Evolutionary conservation across 345 rosid species (phyloP).

Genomic region (Eucalyptus microcorys): DNA sequence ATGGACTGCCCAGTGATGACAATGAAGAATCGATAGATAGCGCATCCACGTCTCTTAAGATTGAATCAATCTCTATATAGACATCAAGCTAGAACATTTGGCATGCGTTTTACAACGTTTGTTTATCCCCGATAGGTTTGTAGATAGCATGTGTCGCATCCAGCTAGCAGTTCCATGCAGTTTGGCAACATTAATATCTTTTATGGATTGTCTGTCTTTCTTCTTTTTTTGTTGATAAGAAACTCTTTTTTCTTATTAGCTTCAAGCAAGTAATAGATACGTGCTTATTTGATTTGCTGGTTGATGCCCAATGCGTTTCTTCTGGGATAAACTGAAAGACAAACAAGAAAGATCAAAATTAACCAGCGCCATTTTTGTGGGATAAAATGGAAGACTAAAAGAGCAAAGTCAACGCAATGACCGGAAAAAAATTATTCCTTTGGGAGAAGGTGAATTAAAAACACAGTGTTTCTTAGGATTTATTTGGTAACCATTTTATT

Average conservation of each 20-base stretch:
- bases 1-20: too few relatives aligned
- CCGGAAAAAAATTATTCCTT: not conserved
- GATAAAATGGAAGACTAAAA: not conserved
- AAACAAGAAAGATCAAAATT: not conserved
- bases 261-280: too few relatives aligned
- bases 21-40: too few relatives aligned
- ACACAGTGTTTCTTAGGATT: fast-evolving
- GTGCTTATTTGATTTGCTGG: not conserved
- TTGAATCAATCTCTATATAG: not conserved
- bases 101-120: not conserved
- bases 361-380: not conserved
- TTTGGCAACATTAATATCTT: too few relatives aligned
- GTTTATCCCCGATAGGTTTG: not conserved
- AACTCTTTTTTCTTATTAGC: too few relatives aligned
- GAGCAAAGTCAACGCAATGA: not conserved
- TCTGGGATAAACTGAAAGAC: not conserved
- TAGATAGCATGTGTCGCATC: not conserved
- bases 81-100: not conserved
- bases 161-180: not conserved
- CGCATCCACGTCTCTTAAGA: not conserved
- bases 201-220: too few relatives aligned
- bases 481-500: too few relatives aligned
- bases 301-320: not conserved
- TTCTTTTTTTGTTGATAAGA: too few relatives aligned
- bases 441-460: not conserved